Conservation (phyloP, 1,284 basidiomycete species). For the Meira miltonrushii region DNA sequence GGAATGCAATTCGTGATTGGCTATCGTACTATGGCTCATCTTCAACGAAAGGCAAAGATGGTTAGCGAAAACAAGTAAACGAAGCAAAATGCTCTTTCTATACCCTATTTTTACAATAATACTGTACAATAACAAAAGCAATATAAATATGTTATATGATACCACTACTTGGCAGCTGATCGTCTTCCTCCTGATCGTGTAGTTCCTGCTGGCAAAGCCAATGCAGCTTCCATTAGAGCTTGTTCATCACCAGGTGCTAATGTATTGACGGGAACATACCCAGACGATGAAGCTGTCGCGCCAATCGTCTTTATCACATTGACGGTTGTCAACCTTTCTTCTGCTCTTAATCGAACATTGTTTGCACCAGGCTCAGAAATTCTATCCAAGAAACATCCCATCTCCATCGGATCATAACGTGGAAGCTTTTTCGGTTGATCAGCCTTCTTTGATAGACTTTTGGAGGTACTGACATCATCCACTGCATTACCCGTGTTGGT, state of each 20-base stretch:
- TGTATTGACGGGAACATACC: slow-evolving; percentile 3
- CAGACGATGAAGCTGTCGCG: background rate
- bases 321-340: background rate
- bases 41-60: too few species aligned
- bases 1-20: slow-evolving; percentile 14
- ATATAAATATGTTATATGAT: background rate
- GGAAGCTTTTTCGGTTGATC: background rate
- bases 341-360: slow-evolving; percentile 13
- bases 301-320: background rate
- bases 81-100: too few species aligned
- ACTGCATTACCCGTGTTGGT: background rate
- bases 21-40: background rate
- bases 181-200: slow-evolving; percentile 22
- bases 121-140: background rate
- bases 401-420: slow-evolving; percentile 19
- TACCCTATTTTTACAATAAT: background rate
- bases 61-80: too few species aligned
- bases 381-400: slow-evolving; percentile 27
- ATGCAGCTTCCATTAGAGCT: slow-evolving; percentile 23
- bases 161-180: slow-evolving; percentile 1
- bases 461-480: background rate
- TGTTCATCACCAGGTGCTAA: slow-evolving; percentile 36
- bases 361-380: slow-evolving; percentile 22
- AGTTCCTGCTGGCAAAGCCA: slow-evolving; percentile 22
- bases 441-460: background rate